phyloP scores from a whole-genome alignment of 805 yeast genomes.

The Barnettozyma vustinii region DNA sequence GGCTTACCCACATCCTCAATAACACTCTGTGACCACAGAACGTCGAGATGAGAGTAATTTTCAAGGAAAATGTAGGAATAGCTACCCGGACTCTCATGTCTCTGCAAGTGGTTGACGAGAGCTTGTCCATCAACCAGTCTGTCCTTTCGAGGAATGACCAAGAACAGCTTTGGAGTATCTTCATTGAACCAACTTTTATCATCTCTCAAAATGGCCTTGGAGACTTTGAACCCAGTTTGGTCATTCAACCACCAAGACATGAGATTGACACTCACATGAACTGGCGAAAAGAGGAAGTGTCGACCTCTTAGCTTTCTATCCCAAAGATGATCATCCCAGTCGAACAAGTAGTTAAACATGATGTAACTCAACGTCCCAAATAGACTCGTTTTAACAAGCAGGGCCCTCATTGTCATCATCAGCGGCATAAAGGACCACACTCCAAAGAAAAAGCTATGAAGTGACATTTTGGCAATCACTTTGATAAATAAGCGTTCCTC shows the following conservation, averaged over 20 bases:
- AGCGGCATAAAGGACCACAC: slow-evolving; percentile 71
- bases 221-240: slow-evolving; percentile 36
- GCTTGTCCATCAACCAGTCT: slow-evolving; percentile 70
- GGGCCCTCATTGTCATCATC: slow-evolving; percentile 54
- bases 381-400: slow-evolving; percentile 42
- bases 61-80: slow-evolving; percentile 37
- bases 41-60: slow-evolving; percentile 82
- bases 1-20: slow-evolving; percentile 57
- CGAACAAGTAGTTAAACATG: slow-evolving; percentile 82
- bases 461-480: slow-evolving; percentile 51
- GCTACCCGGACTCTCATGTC: slow-evolving; percentile 41
- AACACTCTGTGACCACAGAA: slow-evolving; percentile 85
- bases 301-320: slow-evolving; percentile 59
- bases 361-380: slow-evolving; percentile 66
- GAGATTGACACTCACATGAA: slow-evolving; percentile 67
- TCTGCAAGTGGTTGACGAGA: slow-evolving; percentile 57
- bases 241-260: slow-evolving; percentile 91
- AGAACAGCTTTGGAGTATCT: slow-evolving; percentile 51
- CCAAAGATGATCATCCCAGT: slow-evolving; percentile 83
- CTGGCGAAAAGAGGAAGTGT: slow-evolving; percentile 83
- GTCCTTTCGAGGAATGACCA: slow-evolving; percentile 72
- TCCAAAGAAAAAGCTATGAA: slow-evolving; percentile 59
- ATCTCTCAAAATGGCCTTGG: slow-evolving; percentile 44
- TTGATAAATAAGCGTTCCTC: slow-evolving; percentile 56
- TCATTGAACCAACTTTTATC: slow-evolving; percentile 48